These are phyloP conservation scores for Ogataea chonburiensis DNA, from an alignment of 805 yeast genomes.

Conservation along the genomic window DNA sequence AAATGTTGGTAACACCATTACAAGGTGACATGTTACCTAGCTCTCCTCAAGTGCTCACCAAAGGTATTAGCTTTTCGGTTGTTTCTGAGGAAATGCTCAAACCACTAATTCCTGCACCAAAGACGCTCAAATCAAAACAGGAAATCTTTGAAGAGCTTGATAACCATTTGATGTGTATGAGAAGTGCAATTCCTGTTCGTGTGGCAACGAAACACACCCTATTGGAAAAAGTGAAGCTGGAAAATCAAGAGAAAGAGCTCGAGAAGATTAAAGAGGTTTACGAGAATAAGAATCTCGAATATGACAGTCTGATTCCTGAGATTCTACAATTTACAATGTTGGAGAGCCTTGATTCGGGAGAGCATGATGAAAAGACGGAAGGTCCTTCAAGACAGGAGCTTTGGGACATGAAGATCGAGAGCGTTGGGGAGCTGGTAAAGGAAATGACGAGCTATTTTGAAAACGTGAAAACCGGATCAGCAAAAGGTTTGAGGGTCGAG, in stretches of 20 bases:
- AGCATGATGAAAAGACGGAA: slow-evolving; percentile 9
- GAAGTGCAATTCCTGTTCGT: slow-evolving; percentile 18
- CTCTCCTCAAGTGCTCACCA: slow-evolving; percentile 11
- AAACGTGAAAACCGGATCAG: slow-evolving; percentile 9
- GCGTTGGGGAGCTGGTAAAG: slow-evolving; percentile 5
- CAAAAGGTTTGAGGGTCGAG: not conserved
- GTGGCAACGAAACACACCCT: slow-evolving; percentile 16
- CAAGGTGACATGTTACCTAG: slow-evolving; percentile 10
- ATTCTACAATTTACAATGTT: slow-evolving; percentile 28
- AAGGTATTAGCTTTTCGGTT: slow-evolving; percentile 9
- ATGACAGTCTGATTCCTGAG: slow-evolving; percentile 21
- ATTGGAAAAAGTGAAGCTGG: slow-evolving; percentile 20
- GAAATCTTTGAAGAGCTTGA: slow-evolving; percentile 17
- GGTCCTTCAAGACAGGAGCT: slow-evolving; percentile 6
- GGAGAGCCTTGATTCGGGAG: slow-evolving; percentile 26
- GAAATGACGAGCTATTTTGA: slow-evolving; percentile 12
- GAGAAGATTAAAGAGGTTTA: slow-evolving; percentile 9
- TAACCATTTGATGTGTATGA: slow-evolving; percentile 13
- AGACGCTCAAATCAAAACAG: slow-evolving; percentile 15
- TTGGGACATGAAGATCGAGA: slow-evolving; percentile 7
- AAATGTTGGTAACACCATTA: slow-evolving; percentile 5
- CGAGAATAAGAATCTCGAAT: not conserved
- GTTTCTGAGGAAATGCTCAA: slow-evolving; percentile 16
- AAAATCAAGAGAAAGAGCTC: slow-evolving; percentile 20
- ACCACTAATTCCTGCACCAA: slow-evolving; percentile 10